Base-by-base conservation (phyloP, 2,329 filamentous ascomycete species). In the Colletotrichum graminicola region DNA sequence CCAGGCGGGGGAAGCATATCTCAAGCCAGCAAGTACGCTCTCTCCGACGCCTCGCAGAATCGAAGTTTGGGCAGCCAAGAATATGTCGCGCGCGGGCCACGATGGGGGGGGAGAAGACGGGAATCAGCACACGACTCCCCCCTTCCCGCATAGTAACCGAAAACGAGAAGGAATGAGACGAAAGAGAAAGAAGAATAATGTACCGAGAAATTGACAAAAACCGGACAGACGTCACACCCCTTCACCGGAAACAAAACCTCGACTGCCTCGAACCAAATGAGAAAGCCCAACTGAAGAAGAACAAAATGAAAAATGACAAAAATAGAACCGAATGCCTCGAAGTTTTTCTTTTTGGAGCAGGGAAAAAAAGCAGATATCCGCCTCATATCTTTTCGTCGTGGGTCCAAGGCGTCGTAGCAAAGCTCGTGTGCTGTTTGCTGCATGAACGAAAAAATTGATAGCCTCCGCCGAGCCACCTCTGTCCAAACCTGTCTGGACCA, bases 321-420 rank as follows among this genome's bases (percentile, higher is more conserved):
- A 45, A 34, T 5, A 21, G 6, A 62, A 49, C 32, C 4, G 32
- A 49, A 60, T 59, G 45, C 29, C 29, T 59, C 39, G 23, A 29
- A 14, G 1, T 5, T 47, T 47, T 41, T 36, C 18, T 45, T 45
- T 21, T 45, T 21, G 32, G 41, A 32, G 23, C 18, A 29, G 18
- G 36, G 36, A 39, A 62, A 62, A 62, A 63, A 60, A 71, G 36
- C 18, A 71, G 36, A 73, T 67, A 59, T 63, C 67, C 62, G 59
- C 62, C 71, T 63, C 56, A 67, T 66, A 51, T 63, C 71, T 59
- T 67, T 61, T 56, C 23, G 67, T 73, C 71, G 62, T 73, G 51
- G 51, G 43, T 68, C 68, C 62, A 62, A 73, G 67, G 62, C 67
- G 57, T 73, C 67, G 57, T 71, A 73, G 71, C 71, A 73, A 73